Percentiles rank a stretch among this genome's conserved stretches.
These are phyloP conservation scores for Pyrenophora graminea DNA, from an alignment of 2,329 filamentous ascomycete species.

Conservation along the genomic window DNA sequence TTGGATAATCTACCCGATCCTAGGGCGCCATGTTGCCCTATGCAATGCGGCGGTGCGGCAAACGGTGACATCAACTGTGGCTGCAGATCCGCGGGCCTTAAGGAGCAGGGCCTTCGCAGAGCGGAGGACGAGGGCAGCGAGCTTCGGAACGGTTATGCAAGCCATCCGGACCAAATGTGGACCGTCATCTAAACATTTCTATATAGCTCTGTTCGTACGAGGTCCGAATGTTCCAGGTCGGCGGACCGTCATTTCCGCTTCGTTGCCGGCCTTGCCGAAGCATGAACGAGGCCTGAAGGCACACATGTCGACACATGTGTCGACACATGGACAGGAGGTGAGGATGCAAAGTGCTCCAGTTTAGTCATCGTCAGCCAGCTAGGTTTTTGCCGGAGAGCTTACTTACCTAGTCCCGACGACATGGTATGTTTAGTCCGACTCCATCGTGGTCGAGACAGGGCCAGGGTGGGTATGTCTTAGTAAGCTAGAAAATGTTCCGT, in stretches of 20 bases:
- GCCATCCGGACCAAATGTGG: conserved; percentile 25
- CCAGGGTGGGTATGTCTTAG: no score
- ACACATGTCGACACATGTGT: no score
- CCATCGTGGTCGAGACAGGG: no score
- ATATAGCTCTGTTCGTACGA: conserved; percentile 13
- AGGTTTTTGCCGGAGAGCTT: no score
- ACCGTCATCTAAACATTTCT: conserved; percentile 4
- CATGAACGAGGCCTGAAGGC: no score
- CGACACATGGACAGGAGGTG: no score
- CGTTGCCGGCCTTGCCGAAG: conserved; percentile 13
- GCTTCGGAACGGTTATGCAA: conserved; percentile 10
- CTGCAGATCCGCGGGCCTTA: conserved; percentile 19
- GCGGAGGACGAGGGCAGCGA: conserved; percentile 6
- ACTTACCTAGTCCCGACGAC: no score
- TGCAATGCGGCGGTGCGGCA: conserved; percentile 30
- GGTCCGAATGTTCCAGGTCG: conserved; percentile 8
- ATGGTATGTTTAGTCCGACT: no score
- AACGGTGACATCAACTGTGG: conserved; percentile 33
- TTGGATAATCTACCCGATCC: conserved; percentile 8
- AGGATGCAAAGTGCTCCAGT: neutral
- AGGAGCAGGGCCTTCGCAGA: conserved; percentile 1
- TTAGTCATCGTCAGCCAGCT: no score
- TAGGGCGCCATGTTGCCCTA: conserved; percentile 31
- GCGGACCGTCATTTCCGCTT: conserved; percentile 18
- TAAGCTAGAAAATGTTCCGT: no score